Evolutionary conservation across 768 basidiomycete species (phyloP), one percentile per base, ranked within the genome.

Genomic region (Amanita thiersii): DNA sequence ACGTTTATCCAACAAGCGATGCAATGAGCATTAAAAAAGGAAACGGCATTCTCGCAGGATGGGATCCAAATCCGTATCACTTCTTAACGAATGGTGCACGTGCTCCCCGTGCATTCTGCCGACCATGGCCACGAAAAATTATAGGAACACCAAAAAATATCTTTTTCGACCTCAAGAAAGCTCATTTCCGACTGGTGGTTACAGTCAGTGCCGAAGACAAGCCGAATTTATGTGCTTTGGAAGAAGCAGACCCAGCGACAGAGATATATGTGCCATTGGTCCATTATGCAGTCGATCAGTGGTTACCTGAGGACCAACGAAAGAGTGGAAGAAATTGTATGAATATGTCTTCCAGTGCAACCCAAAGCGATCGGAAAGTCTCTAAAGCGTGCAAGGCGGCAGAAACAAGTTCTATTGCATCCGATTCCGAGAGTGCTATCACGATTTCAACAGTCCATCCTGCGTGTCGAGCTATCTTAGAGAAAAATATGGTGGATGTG

Each of bases 211-310:
- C 74, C 3, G 75, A 75, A 20, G 88, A 92, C 54, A 59, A 62
- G 17, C 61, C 61, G 0, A 46, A 46, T 18, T 41, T 48, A 8
- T 53, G 47, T 7, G 60, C 43, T 1, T 51, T 47, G 8, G 61
- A 47, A 0, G 51, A 59, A 3, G 65, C 64, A 1, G 60, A 58
- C 12, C 53, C 54, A 4, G 56, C 58, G 2, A 97, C 91, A 14
- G 96, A 96, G 68, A 80, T 98, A 15, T 99, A 75, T 57, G 58
- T 98, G 1, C 96, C 96, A 3, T 68, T 90, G 37, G 81, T 94
- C 14, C 96, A 99, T 57, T 99, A 80, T 56, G 87, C 83, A 2
- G 68, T n/a, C 15, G 48, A 50, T 30, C 23, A 48, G 28, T 43
- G 29, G 34, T 21, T 21, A 35, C 34, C 42, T 18, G 18, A 9